Evolutionary conservation across 257 asterid species (phyloP), one percentile per base, ranked within the genome.

Genomic region (Fraxinus americana): DNA sequence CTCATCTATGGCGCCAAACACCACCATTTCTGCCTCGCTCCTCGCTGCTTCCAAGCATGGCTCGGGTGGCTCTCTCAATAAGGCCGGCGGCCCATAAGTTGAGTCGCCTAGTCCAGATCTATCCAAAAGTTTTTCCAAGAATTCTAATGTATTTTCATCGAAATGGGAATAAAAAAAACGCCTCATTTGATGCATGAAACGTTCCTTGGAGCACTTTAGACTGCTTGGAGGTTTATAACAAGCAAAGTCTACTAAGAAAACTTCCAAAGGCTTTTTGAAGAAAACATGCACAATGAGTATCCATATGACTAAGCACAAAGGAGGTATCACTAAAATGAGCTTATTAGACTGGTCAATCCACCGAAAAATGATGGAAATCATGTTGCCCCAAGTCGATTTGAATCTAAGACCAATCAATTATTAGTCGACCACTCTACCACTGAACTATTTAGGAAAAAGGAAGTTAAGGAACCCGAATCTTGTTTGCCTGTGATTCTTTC

Each of bases 191-290:
- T 10, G 0, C 36, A 63, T 63, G 27, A 63, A 63, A 9, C 34
- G 69, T 63, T 63, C 69, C 16, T 25, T 63, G 35, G 69, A 25
- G 69, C 69, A 63, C 35, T 9, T 63, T 63, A 63, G 69, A 63
- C 17, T 63, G 17, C 69, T 63, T 63, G 69, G 69, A 25, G 69
- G 69, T n/a, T 63, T 63, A 27, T 63, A 63, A 63, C 69, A 63
- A 10, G 69, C 69, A 27, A 63, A 9, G 19, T 63, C 69, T 25
- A 63, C 35, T 12, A 63, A 63, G 69, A 23, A 63, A 63, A 63
- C 69, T 63, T 63, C 17, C 17, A 0, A 1, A 59, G 29, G 17
- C 35, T 25, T 63, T 63, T 63, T 63, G 69, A 63, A 63, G 21
- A 27, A 9, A 23, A 11, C 34, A 27, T 12, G 36, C 19, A 63